Percentiles rank a stretch among this genome's conserved stretches.
These are phyloP conservation scores for Colletotrichum scovillei DNA, from an alignment of 2,329 filamentous ascomycete genomes.

Conservation along the genomic window DNA sequence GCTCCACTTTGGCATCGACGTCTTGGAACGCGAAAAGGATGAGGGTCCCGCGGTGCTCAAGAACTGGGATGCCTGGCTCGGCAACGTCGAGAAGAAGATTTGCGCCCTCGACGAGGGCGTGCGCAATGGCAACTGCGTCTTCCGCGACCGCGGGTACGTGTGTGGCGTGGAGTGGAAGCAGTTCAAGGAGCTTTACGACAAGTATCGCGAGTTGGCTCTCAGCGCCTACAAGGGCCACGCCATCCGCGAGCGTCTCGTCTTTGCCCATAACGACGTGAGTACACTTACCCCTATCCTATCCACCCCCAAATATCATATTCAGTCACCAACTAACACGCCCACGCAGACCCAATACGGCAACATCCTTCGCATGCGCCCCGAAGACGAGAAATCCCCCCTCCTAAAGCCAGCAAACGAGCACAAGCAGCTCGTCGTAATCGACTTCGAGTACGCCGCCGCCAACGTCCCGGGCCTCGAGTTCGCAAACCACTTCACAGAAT, in stretches of 20 bases:
- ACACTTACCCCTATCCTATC: not conserved
- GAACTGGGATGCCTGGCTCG: conserved; percentile 95
- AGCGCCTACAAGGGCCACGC: conserved; percentile 75
- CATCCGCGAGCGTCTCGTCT: conserved; percentile 82
- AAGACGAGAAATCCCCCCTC: conserved; percentile 84
- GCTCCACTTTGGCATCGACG: conserved; percentile 91
- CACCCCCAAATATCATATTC: not conserved
- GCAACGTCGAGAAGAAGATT: conserved; percentile 71
- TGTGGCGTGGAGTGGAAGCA: conserved; percentile 86
- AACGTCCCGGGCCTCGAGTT: conserved; percentile 91
- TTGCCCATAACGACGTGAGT: conserved; percentile 96
- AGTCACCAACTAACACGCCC: not conserved
- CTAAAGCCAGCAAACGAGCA: conserved; percentile 92
- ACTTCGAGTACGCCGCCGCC: conserved; percentile 96
- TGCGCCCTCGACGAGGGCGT: conserved; percentile 70
- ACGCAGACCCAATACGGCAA: conserved; percentile 96
- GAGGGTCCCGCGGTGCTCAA: conserved; percentile 86
- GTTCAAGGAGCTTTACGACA: conserved; percentile 80
- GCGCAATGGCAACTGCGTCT: conserved; percentile 43
- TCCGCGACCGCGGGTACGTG: conserved; percentile 68
- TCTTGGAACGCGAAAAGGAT: conserved; percentile 81
- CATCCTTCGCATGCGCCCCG: conserved; percentile 79
- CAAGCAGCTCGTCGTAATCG: conserved; percentile 96
- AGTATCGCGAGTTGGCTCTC: conserved; percentile 81
- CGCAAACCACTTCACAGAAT: conserved; percentile 98